Evolutionary conservation across 2,329 filamentous ascomycete species (phyloP), one percentile per base, ranked within the genome.

Genomic region (Aspergillus sp.): DNA sequence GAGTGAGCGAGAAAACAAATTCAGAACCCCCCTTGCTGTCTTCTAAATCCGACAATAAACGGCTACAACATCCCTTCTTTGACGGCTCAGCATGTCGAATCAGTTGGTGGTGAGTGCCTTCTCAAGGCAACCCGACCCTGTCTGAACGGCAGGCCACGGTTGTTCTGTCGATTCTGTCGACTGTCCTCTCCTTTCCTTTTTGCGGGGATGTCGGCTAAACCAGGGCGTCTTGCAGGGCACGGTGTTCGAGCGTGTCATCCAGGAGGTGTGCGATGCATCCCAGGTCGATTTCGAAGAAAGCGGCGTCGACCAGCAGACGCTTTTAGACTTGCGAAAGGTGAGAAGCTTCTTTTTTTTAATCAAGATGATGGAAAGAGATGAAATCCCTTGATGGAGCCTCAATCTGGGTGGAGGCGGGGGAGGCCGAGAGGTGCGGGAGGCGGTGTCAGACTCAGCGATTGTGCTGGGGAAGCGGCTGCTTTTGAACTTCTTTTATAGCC

Each of bases 241-340:
- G 65, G 88, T 98, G 70, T 99, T 97, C 72, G 82, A 88, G 62
- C 91, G 95, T 79, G 92, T 99, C 73, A 91, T 98, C 76, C 89
- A 93, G 68, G 89, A 90, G 79, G 93, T 99, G 72, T 90, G 97
- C 76, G 89, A 93, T 68, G 88, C 88, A 66, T 97, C 93, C 70
- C 86, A 90, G 71, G 90, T 93, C 71, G 95, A 98, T 77, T 98
- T 99, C 74, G 95, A 99, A 76, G 95, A 99, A 79, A 91, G 89
- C 67, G 95, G 95, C 68, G 89, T 98, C 64, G 91, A 96, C 68
- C 89, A 93, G 74, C 82, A 85, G 67, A 93, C 93, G 52, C 80
- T 99, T 69, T 87, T 93, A 66, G 91, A 96, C 75, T 81, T 99
- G 82, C 88, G 88, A 77, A 84, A 88, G 86, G 93, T 98, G 82